Evolutionary conservation across 2,329 filamentous ascomycete genomes (phyloP).

Genomic region (Trichoderma lentiforme): DNA sequence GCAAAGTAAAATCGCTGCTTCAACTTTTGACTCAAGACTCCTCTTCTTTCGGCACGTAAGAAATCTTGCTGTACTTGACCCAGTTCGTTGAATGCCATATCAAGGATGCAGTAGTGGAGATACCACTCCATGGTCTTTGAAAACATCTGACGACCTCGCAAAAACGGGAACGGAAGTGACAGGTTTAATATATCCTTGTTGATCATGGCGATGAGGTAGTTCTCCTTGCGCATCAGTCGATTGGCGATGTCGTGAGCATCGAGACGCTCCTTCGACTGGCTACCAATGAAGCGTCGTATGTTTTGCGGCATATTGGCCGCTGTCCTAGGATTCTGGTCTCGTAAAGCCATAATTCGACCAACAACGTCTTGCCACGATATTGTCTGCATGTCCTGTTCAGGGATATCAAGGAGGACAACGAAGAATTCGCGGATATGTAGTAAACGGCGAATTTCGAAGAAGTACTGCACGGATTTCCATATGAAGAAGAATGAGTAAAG

Average conservation of each 20-base stretch:
- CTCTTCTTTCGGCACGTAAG: conserved; percentile 76
- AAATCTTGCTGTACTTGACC: conserved; percentile 86
- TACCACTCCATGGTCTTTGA: conserved; percentile 92
- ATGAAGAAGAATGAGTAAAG: conserved; percentile 83
- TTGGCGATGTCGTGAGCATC: conserved; percentile 98
- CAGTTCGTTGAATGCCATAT: conserved; percentile 88
- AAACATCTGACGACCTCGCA: conserved; percentile 76
- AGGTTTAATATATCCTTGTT: conserved; percentile 95
- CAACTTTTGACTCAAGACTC: conserved; percentile 73
- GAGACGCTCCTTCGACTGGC: conserved; percentile 87
- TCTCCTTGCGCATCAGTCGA: conserved; percentile 91
- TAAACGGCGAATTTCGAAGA: conserved; percentile 70
- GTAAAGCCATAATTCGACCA: conserved; percentile 74
- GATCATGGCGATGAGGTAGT: conserved; percentile 93
- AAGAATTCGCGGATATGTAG: conserved; percentile 83
- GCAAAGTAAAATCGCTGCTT: conserved; percentile 76
- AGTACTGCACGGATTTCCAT: conserved; percentile 70
- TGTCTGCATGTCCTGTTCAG: conserved; percentile 82
- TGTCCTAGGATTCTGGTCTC: conserved; percentile 84
- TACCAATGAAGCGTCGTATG: conserved; percentile 62
- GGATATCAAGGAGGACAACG: conserved; percentile 75
- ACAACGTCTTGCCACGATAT: conserved; percentile 93
- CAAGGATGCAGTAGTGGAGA: conserved; percentile 82
- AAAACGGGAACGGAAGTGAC: conserved; percentile 78
- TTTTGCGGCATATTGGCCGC: conserved; percentile 52